Evolutionary conservation across 352 stramenopile genomes (phyloP).

Genomic region (Globisporangium uncinulatum): DNA sequence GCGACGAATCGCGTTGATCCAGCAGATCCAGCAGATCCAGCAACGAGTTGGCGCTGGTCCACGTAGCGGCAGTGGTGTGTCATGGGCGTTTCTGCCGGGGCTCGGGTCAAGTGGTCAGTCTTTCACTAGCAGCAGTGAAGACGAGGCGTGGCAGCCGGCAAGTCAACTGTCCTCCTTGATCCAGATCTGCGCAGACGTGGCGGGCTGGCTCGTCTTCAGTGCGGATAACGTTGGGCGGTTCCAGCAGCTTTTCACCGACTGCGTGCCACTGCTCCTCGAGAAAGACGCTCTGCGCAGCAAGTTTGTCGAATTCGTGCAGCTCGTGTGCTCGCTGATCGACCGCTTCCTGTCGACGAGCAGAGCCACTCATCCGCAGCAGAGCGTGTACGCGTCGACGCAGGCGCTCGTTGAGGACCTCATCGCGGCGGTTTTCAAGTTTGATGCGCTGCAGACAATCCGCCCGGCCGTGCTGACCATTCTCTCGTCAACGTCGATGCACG

Average conservation of each 20-base stretch:
- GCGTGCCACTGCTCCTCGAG: conserved; percentile 22
- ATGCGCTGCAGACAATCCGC: conserved; percentile 23
- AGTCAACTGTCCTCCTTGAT: conserved; percentile 13
- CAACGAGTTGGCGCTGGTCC: too few species aligned
- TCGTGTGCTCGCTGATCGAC: conserved; percentile 23
- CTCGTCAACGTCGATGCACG: conserved; percentile 25
- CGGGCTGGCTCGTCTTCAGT: conserved; percentile 27
- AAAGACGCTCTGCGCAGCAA: conserved; percentile 21
- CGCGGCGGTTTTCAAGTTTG: conserved; percentile 27
- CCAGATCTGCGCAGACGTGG: conserved; percentile 19
- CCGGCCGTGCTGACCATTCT: conserved; percentile 21
- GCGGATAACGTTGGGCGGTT: conserved; percentile 22
- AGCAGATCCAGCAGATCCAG: neutral
- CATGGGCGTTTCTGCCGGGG: conserved; percentile 20
- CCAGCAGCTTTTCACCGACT: conserved; percentile 17
- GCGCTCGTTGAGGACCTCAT: conserved; percentile 30
- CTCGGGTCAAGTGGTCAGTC: neutral
- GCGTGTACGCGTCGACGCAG: conserved; percentile 13
- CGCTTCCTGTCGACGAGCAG: conserved; percentile 11
- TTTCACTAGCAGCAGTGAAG: neutral
- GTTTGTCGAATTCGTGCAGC: conserved; percentile 23
- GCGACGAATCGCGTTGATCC: neutral
- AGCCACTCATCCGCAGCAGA: conserved; percentile 3
- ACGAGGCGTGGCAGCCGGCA: neutral
- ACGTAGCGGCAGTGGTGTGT: conserved; percentile 11